A percentile compares a stretch with the other conserved stretches of the same genome.
Conservation (phyloP, 2,329 filamentous ascomycete genomes). For the Penicillium sp. region DNA sequence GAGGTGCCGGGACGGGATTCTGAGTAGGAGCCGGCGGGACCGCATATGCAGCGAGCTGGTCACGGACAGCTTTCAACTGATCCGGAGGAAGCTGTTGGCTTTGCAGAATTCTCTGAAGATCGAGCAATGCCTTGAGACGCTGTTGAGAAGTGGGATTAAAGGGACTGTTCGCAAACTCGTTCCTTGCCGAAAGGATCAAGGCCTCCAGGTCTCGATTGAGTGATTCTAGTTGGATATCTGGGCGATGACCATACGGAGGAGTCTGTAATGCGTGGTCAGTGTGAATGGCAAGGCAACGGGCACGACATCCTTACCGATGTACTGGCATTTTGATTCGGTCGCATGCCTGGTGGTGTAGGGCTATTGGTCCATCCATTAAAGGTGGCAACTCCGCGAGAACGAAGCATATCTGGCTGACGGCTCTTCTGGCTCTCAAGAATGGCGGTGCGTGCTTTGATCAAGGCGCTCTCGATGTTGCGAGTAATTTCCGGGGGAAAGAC, state of each 20-base stretch:
- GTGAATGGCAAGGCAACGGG: background rate
- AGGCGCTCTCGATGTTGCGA: slow-evolving; percentile 84
- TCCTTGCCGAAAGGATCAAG: slow-evolving; percentile 67
- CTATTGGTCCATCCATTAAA: slow-evolving; percentile 64
- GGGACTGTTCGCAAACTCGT: slow-evolving; percentile 69
- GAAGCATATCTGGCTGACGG: slow-evolving; percentile 54
- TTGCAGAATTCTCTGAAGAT: slow-evolving; percentile 75
- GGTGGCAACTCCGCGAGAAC: slow-evolving; percentile 48
- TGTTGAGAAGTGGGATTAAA: slow-evolving; percentile 70
- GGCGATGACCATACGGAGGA: slow-evolving; percentile 33
- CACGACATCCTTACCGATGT: slow-evolving; percentile 14
- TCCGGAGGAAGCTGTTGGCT: slow-evolving; percentile 71
- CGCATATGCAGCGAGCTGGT: slow-evolving; percentile 72
- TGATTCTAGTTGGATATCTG: slow-evolving; percentile 57
- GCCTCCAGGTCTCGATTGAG: slow-evolving; percentile 78
- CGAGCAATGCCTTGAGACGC: slow-evolving; percentile 76
- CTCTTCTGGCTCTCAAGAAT: slow-evolving; percentile 46
- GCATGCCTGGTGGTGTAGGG: slow-evolving; percentile 61
- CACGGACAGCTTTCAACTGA: slow-evolving; percentile 77
- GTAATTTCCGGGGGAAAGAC: slow-evolving; percentile 87
- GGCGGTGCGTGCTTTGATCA: slow-evolving; percentile 73
- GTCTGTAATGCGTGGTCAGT: slow-evolving; percentile 22
- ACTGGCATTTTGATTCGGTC: slow-evolving; percentile 23
- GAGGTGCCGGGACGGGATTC: slow-evolving; percentile 24
- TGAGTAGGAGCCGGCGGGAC: slow-evolving; percentile 34